phyloP scores from a whole-genome alignment of 371 early-diverging fungal genomes.

The Mucor indicus region DNA sequence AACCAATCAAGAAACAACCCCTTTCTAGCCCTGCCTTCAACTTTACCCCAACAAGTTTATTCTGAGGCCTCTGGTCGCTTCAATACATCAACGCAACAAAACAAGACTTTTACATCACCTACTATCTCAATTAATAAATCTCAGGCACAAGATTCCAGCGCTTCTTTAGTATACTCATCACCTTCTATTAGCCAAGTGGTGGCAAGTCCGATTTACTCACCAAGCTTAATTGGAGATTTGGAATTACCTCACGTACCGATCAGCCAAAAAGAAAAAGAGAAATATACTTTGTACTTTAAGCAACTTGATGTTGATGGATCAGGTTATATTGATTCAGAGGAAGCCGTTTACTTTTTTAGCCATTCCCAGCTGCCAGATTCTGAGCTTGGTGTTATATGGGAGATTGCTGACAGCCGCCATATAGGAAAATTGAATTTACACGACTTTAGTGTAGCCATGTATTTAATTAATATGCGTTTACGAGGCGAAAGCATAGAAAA shows the following conservation, averaged over 20 bases:
- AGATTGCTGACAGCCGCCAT: constrained; percentile 12
- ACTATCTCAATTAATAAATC: background rate
- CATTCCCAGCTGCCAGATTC: constrained; percentile 63
- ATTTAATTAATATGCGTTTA: constrained; percentile 13
- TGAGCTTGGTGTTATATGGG: constrained; percentile 50
- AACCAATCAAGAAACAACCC: constrained; percentile 56
- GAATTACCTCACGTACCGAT: too few species aligned
- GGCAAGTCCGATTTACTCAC: background rate
- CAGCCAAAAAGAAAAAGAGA: constrained; percentile 3
- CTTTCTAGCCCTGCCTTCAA: constrained; percentile 39
- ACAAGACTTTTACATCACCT: background rate
- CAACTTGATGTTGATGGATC: constrained; percentile 4
- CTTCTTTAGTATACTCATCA: background rate
- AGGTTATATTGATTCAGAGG: constrained; percentile 5
- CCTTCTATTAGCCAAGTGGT: constrained; percentile 3
- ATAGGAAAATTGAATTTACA: constrained; percentile 10
- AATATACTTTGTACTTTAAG: constrained; percentile 6
- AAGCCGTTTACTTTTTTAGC: constrained; percentile 59
- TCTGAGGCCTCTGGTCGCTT: constrained; percentile 37
- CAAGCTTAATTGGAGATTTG: too few species aligned
- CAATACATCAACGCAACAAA: background rate
- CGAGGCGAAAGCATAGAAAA: constrained; percentile 7
- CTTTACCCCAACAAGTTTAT: constrained; percentile 47
- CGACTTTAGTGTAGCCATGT: constrained; percentile 19
- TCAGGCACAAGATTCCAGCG: too few species aligned